A percentile compares a stretch with the other conserved stretches of the same genome.
Conservation (phyloP, 257 asterid species). For the Leptodermis oblonga region DNA sequence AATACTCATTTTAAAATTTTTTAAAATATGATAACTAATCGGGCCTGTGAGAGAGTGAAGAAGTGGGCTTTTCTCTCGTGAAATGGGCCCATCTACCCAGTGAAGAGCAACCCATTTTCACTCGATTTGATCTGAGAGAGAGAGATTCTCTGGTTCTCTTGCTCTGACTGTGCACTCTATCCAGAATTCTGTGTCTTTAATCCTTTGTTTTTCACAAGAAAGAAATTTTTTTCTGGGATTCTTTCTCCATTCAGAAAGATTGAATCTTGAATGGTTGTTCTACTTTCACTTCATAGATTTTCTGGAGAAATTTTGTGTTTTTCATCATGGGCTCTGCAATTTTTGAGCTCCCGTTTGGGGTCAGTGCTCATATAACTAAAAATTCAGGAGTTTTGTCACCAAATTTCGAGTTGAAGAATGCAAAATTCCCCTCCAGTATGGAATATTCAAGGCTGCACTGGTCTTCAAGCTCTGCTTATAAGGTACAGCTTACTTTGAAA, state of each 20-base stretch:
- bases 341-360: constrained; percentile 35
- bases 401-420: constrained; percentile 29
- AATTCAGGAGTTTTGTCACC: constrained; percentile 36
- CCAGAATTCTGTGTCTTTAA: background rate
- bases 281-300: background rate
- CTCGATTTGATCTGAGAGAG: background rate
- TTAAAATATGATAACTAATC: too few relatives aligned
- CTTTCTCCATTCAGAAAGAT: background rate
- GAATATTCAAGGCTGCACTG: constrained; percentile 35
- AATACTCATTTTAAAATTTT: too few relatives aligned
- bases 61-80: background rate
- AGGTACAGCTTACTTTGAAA: constrained; percentile 27
- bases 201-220: background rate
- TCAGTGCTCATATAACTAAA: constrained; percentile 32
- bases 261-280: background rate
- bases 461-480: constrained; percentile 28
- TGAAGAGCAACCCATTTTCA: background rate
- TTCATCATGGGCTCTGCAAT: constrained; percentile 46
- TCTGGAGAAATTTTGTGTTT: background rate
- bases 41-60: too few relatives aligned
- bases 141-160: background rate
- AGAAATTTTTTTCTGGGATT: background rate
- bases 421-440: constrained; percentile 36
- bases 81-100: background rate
- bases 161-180: background rate